Conservation (phyloP, 352 stramenopile species). For the Pythium dissotocum region DNA sequence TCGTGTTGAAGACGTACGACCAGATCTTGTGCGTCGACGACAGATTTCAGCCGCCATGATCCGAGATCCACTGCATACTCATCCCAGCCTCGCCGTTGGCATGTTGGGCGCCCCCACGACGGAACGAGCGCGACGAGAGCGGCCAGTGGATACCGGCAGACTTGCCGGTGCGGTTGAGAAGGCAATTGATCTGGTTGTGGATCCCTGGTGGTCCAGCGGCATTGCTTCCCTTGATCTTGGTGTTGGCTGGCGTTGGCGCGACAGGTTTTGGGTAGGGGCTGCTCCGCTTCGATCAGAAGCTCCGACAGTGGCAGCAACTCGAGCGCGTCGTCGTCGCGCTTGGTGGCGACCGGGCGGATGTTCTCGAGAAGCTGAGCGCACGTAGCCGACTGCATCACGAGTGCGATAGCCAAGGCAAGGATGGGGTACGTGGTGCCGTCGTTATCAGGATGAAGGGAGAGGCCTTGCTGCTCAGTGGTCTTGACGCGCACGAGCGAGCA, state of each 20-base stretch:
- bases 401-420: slow-evolving; percentile 15
- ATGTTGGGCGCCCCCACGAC: slow-evolving; percentile 22
- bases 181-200: slow-evolving; percentile 26
- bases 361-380: slow-evolving; percentile 14
- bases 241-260: background rate
- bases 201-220: slow-evolving; percentile 6
- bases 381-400: slow-evolving; percentile 21
- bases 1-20: slow-evolving; percentile 32
- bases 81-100: slow-evolving; percentile 17
- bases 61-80: slow-evolving; percentile 28
- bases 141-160: too few relatives aligned
- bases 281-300: slow-evolving; percentile 11
- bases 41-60: slow-evolving; percentile 28
- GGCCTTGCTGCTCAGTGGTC: slow-evolving; percentile 17
- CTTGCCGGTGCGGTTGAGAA: slow-evolving; percentile 13
- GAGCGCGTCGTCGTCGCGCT: slow-evolving; percentile 7
- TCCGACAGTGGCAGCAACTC: slow-evolving; percentile 3
- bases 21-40: slow-evolving; percentile 26
- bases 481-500: slow-evolving; percentile 12
- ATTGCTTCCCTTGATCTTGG: background rate
- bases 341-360: background rate
- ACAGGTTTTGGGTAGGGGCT: background rate
- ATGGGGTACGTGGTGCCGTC: background rate
- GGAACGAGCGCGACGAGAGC: too few relatives aligned
- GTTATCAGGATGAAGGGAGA: slow-evolving; percentile 5